Conservation (phyloP, 73 alveolate genomes). For the Blepharisma stoltei region DNA sequence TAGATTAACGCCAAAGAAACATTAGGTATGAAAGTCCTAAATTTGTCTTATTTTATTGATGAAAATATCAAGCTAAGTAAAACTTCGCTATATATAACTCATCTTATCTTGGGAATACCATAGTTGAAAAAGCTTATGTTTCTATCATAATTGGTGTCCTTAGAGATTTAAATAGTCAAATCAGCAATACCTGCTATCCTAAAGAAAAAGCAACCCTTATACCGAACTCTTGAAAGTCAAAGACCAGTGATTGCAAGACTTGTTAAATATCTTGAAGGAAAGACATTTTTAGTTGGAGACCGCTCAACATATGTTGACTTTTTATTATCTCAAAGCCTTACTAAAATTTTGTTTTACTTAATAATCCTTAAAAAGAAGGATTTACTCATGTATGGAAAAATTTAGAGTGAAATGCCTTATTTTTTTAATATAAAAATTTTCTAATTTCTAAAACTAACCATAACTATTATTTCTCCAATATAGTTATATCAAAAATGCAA, state of each 20-base stretch:
- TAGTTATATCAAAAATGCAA: too few relatives aligned
- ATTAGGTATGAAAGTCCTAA: conserved; percentile 19
- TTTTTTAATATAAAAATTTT: too few relatives aligned
- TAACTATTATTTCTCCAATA: too few relatives aligned
- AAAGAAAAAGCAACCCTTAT: conserved; percentile 17
- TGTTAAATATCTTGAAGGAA: conserved; percentile 27
- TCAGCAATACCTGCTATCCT: background rate
- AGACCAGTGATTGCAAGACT: conserved; percentile 4
- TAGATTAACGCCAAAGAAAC: conserved; percentile 33
- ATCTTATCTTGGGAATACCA: conserved; percentile 37
- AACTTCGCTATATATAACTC: conserved; percentile 34
- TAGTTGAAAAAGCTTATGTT: conserved; percentile 32
- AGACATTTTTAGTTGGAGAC: conserved; percentile 34
- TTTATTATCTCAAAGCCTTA: conserved; percentile 29
- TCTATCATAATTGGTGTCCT: conserved; percentile 29
- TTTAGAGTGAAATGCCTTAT: too few relatives aligned
- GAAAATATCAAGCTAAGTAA: conserved; percentile 36
- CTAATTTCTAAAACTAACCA: too few relatives aligned
- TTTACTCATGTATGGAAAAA: too few relatives aligned
- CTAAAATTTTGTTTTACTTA: too few relatives aligned
- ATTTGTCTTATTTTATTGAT: conserved; percentile 44
- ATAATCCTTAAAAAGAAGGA: too few relatives aligned
- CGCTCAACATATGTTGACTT: conserved; percentile 35
- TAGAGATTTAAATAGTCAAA: conserved; percentile 5
- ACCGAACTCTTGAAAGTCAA: background rate